phyloP scores from a whole-genome alignment of 495 filamentous ascomycete genomes.

The Neurospora sp. region DNA sequence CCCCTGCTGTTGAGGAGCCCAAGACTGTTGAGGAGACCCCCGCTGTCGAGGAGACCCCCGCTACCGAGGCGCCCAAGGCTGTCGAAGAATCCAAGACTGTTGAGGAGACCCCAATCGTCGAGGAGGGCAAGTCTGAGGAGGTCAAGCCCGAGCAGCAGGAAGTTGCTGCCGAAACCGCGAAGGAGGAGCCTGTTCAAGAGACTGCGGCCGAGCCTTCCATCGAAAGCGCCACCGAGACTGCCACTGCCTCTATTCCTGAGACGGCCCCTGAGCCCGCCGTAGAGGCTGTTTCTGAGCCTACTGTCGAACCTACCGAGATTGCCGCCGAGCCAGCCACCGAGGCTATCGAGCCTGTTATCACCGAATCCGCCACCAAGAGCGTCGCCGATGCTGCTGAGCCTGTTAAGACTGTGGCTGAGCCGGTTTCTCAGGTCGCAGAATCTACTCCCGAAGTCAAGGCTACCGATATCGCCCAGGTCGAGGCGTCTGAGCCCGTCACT shows the following conservation, averaged over 20 bases:
- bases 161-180: slow-evolving; percentile 1
- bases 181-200: slow-evolving; percentile 2
- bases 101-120: slow-evolving; percentile 3
- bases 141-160: background rate
- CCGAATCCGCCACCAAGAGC: background rate
- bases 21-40: slow-evolving; percentile 1
- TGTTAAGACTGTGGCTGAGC: slow-evolving; percentile 1
- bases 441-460: slow-evolving; percentile 6
- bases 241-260: background rate
- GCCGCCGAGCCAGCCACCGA: background rate
- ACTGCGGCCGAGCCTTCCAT: background rate
- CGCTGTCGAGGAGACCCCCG: slow-evolving; percentile 1
- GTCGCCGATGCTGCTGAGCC: slow-evolving; percentile 1
- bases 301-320: background rate
- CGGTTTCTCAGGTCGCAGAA: background rate
- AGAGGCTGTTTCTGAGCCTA: background rate
- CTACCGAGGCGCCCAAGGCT: slow-evolving; percentile 4
- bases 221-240: slow-evolving; percentile 2
- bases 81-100: slow-evolving; percentile 4
- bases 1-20: background rate
- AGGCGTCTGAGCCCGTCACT: background rate
- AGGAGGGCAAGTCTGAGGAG: slow-evolving; percentile 4
- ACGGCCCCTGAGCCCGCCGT: background rate
- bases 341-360: background rate
- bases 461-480: slow-evolving; percentile 1